Evolutionary conservation across 202 grass and related monocot species (phyloP), one percentile per base, ranked within the genome.

Genomic region (Carex sylvatica): DNA sequence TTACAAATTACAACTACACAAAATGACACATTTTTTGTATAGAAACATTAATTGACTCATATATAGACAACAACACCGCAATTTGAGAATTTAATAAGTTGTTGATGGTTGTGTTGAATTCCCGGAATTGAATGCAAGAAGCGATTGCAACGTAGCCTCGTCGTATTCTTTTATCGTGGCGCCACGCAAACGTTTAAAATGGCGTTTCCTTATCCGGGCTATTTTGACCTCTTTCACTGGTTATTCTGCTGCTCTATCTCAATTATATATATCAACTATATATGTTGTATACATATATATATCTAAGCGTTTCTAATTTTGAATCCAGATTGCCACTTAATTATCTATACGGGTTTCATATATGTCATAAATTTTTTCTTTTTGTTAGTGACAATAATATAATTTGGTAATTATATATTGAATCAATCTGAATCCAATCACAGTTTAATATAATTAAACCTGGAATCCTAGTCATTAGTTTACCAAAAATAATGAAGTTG

Each of bases 101-200:
- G 42, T 26, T 82, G 36, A 24, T 67, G 36, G 60, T 68, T 82
- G 20, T 52, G 6, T 28, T 20, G 6, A 40, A 40, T 14, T 12
- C 19, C 33, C 16, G 51, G 46, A 28, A 23, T 83, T 71, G 14
- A 80, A 62, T 61, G 22, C 74, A 80, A 36, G 66, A 70, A 44
- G 33, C 6, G 66, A 73, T 63, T 61, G 82, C 51, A 84, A 84
- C 82, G 53, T 74, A 63, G 68, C 82, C 4, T 61, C 70, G 82
- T 84, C 70, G 54, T 84, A 61, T 84, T 75, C 44, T 60, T 23
- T 74, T 13, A 72, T 38, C 53, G 70, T 74, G 54, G 66, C 66
- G 56, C 26, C 69, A 84, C 56, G 68, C 40, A 75, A 44, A 72
- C 82, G 42, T 20, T 44, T 28, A 28, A 28, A 28, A 28, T 28